Percentiles rank a stretch among this genome's conserved stretches.
phyloP scores from a whole-genome alignment of 805 yeast genomes.

The Komagataella pseudopastoris region DNA sequence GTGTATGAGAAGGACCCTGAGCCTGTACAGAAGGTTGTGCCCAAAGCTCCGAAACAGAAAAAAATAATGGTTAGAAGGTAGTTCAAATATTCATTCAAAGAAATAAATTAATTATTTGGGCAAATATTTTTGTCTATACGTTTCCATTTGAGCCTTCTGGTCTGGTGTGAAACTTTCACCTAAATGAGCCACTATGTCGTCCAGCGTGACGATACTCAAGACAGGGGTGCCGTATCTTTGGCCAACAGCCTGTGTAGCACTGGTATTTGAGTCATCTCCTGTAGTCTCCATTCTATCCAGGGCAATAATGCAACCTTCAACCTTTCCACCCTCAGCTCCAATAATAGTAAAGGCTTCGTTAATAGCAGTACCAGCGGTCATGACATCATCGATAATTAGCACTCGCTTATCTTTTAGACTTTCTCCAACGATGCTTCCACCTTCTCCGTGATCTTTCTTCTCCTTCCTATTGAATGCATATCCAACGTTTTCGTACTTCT shows the following conservation, averaged over 20 bases:
- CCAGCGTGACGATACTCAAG: conserved; percentile 60
- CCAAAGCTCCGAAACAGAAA: conserved; percentile 38
- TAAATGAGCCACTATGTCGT: conserved; percentile 59
- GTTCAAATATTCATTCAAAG: not conserved
- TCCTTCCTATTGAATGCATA: conserved; percentile 96
- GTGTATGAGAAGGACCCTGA: conserved; percentile 41
- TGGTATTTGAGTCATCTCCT: conserved; percentile 36
- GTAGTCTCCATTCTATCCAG: conserved; percentile 93
- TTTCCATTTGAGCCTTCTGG: conserved; percentile 42
- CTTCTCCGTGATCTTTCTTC: conserved; percentile 96
- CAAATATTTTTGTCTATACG: conserved; percentile 39
- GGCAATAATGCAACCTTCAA: conserved; percentile 80
- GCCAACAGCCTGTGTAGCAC: conserved; percentile 76
- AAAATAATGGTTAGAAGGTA: conserved; percentile 26
- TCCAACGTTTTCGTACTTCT: conserved; percentile 55
- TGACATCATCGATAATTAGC: conserved; percentile 88
- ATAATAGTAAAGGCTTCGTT: conserved; percentile 86
- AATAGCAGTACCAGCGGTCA: conserved; percentile 98
- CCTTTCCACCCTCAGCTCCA: conserved; percentile 48
- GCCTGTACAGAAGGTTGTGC: conserved; percentile 24
- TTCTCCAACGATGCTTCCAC: conserved; percentile 88
- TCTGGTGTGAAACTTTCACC: conserved; percentile 38
- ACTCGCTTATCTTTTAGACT: conserved; percentile 57
- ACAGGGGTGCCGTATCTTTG: conserved; percentile 72
- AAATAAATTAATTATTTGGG: conserved; percentile 14